Evolutionary conservation across 305 asterid species (phyloP).

Genomic region (Nicotiana rustica): DNA sequence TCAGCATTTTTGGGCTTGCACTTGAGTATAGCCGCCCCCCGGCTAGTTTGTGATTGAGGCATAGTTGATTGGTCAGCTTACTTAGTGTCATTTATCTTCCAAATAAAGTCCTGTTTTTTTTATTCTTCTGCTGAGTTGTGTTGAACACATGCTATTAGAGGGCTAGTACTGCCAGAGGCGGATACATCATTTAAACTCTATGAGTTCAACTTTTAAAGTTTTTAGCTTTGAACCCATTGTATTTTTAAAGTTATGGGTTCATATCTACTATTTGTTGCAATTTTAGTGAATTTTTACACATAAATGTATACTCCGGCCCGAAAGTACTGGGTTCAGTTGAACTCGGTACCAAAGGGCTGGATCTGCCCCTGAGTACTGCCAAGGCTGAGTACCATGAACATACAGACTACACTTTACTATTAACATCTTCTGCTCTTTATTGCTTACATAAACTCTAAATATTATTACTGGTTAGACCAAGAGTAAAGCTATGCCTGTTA

Average conservation of each 20-base stretch:
- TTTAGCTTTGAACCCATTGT: too few species aligned
- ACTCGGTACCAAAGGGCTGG: too few species aligned
- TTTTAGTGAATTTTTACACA: too few species aligned
- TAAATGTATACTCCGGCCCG: too few species aligned
- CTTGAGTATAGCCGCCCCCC: not conserved
- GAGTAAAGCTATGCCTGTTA: not conserved
- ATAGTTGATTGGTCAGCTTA: not conserved
- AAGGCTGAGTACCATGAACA: not conserved
- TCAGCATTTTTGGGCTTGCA: slow-evolving; percentile 52
- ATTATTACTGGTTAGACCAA: slow-evolving; percentile 1
- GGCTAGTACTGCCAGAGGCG: too few species aligned
- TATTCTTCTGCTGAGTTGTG: not conserved
- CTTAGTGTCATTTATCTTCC: slow-evolving; percentile 17
- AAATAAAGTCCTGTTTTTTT: not conserved
- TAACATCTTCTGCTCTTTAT: slow-evolving; percentile 1
- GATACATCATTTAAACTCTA: too few species aligned
- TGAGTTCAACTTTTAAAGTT: too few species aligned
- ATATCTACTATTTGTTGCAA: too few species aligned
- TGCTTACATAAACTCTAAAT: slow-evolving; percentile 21
- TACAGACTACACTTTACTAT: not conserved
- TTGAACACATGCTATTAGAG: not conserved
- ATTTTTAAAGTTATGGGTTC: too few species aligned
- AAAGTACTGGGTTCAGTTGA: too few species aligned
- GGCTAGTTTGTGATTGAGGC: slow-evolving; percentile 18
- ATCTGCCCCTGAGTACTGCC: not conserved